Percentiles rank a stretch among this genome's conserved stretches.
These are phyloP conservation scores for Sporothrix phasma DNA, from an alignment of 2,329 filamentous ascomycete species.

Conservation along the genomic window DNA sequence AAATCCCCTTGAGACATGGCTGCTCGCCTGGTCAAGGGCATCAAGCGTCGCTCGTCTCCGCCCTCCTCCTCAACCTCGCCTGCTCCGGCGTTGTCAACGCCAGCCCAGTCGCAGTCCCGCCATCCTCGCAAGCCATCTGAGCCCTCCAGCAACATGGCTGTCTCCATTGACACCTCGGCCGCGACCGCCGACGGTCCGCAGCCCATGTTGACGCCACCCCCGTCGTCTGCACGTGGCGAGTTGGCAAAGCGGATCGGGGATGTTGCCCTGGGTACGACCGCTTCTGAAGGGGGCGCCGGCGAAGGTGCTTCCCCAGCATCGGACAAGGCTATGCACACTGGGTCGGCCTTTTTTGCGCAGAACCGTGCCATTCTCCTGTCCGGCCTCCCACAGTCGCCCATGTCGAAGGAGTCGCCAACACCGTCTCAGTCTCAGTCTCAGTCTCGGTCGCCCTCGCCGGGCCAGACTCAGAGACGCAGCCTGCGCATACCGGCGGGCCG, in stretches of 20 bases:
- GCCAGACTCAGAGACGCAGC: neutral
- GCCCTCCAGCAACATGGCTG: neutral
- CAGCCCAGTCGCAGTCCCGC: neutral
- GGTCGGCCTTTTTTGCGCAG: conserved; percentile 13
- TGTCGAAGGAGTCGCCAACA: neutral
- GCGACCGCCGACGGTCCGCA: neutral
- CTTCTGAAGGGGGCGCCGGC: neutral
- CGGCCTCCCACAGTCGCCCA: conserved; percentile 11
- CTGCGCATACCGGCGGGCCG: neutral
- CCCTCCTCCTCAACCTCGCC: neutral
- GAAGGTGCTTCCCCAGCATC: neutral
- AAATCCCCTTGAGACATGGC: conserved; percentile 2
- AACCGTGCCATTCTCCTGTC: conserved; percentile 17
- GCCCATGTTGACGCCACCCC: conserved; percentile 15
- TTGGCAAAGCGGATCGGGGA: conserved; percentile 12
- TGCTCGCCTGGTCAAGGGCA: neutral
- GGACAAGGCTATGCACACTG: neutral
- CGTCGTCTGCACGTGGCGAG: conserved; percentile 7
- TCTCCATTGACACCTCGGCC: neutral
- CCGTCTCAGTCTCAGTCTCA: neutral
- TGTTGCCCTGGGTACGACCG: conserved; percentile 12
- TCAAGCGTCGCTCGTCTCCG: neutral
- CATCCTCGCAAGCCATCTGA: neutral
- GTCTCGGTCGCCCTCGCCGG: neutral
- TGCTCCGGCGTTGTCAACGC: neutral